These are phyloP conservation scores for Boletus semigastroideus DNA, from an alignment of 1,284 basidiomycete species.

Conservation along the genomic window DNA sequence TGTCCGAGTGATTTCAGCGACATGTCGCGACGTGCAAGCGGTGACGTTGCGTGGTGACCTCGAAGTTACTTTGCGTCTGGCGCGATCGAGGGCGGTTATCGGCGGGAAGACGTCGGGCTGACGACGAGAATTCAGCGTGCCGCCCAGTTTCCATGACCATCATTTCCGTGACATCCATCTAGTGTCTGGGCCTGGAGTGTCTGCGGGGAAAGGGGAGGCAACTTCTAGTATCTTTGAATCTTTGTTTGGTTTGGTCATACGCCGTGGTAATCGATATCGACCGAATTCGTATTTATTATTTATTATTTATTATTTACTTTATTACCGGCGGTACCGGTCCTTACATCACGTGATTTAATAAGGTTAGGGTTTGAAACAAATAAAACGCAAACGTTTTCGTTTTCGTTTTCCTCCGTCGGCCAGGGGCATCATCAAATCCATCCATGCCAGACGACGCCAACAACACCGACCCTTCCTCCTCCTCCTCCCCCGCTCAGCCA, in stretches of 20 bases:
- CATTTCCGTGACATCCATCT: constrained; percentile 17
- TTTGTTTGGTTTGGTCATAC: constrained; percentile 13
- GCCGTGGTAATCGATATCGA: constrained; percentile 16
- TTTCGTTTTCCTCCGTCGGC: constrained; percentile 12
- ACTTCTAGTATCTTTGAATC: background rate
- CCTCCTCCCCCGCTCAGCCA: constrained; percentile 34
- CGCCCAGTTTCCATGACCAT: constrained; percentile 7
- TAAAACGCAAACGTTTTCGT: constrained; percentile 9
- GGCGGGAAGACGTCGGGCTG: constrained; percentile 1
- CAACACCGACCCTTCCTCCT: constrained; percentile 15
- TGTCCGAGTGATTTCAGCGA: background rate
- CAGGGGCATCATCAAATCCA: constrained; percentile 24
- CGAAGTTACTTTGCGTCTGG: constrained; percentile 3
- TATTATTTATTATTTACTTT: too few relatives aligned
- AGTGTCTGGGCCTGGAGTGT: background rate
- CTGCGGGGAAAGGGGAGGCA: constrained; percentile 4
- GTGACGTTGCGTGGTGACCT: constrained; percentile 25
- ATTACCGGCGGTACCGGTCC: constrained; percentile 13
- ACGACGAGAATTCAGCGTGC: background rate
- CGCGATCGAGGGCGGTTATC: constrained; percentile 26
- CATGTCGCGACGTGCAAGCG: constrained; percentile 3
- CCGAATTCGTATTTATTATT: too few relatives aligned
- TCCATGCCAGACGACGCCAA: constrained; percentile 48
- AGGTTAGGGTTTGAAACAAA: constrained; percentile 34
- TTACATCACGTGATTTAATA: constrained; percentile 20